Base-by-base conservation (phyloP, 345 rosid genomes). In the Populus deltoides region DNA sequence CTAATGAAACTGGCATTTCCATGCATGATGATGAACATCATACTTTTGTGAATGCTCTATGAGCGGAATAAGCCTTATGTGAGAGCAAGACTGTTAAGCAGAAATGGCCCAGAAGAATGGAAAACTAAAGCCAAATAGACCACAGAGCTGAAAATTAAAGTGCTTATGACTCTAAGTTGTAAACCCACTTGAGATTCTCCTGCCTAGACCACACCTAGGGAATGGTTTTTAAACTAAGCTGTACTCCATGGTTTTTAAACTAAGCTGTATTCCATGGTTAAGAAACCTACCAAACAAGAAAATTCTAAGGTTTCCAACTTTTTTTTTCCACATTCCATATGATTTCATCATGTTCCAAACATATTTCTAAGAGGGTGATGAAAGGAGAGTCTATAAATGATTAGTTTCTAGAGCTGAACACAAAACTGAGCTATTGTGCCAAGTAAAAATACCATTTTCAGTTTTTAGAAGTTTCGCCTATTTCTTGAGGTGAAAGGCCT, bases 1-100 rank as follows among this genome's bases (percentile, higher is more conserved):
- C 47, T 29, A 59, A 57, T 74, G 65, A 73, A 65, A n/a, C 36
- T 47, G 63, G 53, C 61, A 75, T 33, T 51, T 57, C 62, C 66
- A 51, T 16, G 0, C 35, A 61, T 67, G 59, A 75, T 78, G 49
- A 66, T 25, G 38, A 55, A 72, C 33, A 49, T 24, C 57, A 47
- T 35, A 62, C 38, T 61, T 5, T 29, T 47, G 65, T 36, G 27
- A 18, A 17, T 65, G 7, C 72, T n/a, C 62, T 24, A 8, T 5
- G 2, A 31, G n/a, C 27, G 4, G 47, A 75, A 43, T 8, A 12
- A 63, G 36, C 11, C 7, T 38, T 59, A 3, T 3, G 27, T n/a
- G 27, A 57, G 27, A n/a, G 27, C 63, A 57, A 57, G n/a, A 57
- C 63, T 22, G n/a, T n/a, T 22, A 2, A 22, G 62, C 8, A 55